Evolutionary conservation across 495 filamentous ascomycete genomes (phyloP), one percentile per base, ranked within the genome.

Genomic region (Gamarada debralockiae): DNA sequence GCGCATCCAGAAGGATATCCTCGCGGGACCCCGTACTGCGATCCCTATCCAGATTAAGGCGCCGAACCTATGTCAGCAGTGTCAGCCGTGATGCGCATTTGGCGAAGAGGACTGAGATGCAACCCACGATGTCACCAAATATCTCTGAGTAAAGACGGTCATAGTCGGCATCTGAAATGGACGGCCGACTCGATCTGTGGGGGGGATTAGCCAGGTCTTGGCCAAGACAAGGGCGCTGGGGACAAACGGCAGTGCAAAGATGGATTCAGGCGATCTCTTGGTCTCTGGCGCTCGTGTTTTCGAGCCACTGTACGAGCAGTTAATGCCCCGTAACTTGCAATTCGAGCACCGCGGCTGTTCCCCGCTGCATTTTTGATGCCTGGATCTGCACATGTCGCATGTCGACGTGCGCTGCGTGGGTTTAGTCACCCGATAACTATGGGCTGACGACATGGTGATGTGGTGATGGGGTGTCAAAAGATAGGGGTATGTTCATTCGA

Each of bases 341-440:
- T 55, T 55, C 14, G 29, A 39, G 23, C 52, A 55, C 18, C 18
- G 52, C 17, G 52, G 52, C 17, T 48, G 27, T 33, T 38, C 52
- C 4, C 52, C 52, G 17, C 44, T 36, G 23, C 52, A 55, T 24
- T 55, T 55, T 33, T 55, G 52, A 48, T 55, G 52, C 23, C 52
- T 47, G 10, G 42, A 27, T 27, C 23, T 47, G 52, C 52, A 55
- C 42, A 41, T 41, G 18, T 55, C 52, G 25, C 52, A 55, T 21
- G 52, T 55, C 27, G 37, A 20, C 23, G 52, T 48, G 3, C 52
- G 42, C 43, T 41, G 52, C 36, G 33, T 21, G 21, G 52, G 21
- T 23, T 48, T 55, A 20, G 18, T 31, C 27, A 55, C 52, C 29
- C 52, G 52, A 31, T 37, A 47, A 25, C 24, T 40, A 24, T 45